Conservation (phyloP, 306 rosid species). For the Vicia villosa region DNA sequence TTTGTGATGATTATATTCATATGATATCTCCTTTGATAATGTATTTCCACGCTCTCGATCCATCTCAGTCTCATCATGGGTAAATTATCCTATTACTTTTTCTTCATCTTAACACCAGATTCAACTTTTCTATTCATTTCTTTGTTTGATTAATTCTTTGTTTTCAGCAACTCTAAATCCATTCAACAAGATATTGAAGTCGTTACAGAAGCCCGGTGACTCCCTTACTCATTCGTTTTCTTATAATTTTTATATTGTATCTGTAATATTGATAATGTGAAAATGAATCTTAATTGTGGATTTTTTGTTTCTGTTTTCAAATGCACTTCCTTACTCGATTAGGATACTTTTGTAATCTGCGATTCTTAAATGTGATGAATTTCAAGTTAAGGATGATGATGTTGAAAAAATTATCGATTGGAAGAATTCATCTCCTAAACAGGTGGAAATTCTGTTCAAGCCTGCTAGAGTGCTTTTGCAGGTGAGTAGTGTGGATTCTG, state of each 20-base stretch:
- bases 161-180: constrained; percentile 65
- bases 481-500: constrained; percentile 47
- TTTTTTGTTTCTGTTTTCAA: constrained; percentile 49
- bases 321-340: constrained; percentile 86
- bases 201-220: constrained; percentile 73
- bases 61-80: constrained; percentile 46
- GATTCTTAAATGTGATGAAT: constrained; percentile 93
- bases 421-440: constrained; percentile 80
- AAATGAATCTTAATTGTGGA: constrained; percentile 25
- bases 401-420: constrained; percentile 91
- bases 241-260: no score
- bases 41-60: constrained; percentile 30
- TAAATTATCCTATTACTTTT: constrained; percentile 13
- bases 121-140: not conserved
- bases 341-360: constrained; percentile 95
- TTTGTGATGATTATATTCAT: constrained; percentile 8
- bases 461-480: constrained; percentile 96
- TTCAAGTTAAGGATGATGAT: constrained; percentile 78
- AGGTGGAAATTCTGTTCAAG: constrained; percentile 93
- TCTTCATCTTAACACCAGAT: not conserved
- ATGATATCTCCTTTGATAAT: constrained; percentile 24
- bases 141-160: constrained; percentile 12
- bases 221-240: constrained; percentile 20
- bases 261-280: not conserved
- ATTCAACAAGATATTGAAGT: constrained; percentile 66